Base-by-base conservation (phyloP, 306 rosid genomes). In the Trifolium fragiferum region DNA sequence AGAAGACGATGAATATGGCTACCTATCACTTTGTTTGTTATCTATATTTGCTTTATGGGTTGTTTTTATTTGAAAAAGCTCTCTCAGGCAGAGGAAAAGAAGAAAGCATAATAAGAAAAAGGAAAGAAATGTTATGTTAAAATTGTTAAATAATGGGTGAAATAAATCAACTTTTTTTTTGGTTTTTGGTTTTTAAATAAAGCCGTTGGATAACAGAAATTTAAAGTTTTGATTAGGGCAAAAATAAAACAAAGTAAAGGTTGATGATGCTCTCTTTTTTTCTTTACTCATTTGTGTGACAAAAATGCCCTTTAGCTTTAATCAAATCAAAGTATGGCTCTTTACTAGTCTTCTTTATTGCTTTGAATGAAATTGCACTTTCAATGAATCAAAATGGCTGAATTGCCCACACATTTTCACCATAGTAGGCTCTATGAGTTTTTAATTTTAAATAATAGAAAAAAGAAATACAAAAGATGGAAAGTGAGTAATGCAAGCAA, bases 221-320 rank as follows among this genome's bases (percentile, higher is more conserved):
- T 87, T 92, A 82, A 90, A 89, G 88, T 80, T 58, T 14, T 66
- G 81, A 83, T 86, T 87, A 85, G 86, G 80, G 86, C 76, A 74
- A 81, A 66, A 75, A 77, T 77, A 60, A 13, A 60, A 7, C 7
- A 25, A 81, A 84, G 86, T 71, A 84, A 85, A 88, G 89, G 57
- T 72, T 82, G 83, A 81, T 85, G 91, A 57, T 57, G 16, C 63
- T 57, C 15, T 53, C 60, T 87, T 83, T 37, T n/a, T 79, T 78
- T 66, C 41, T 81, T 77, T 83, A 66, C 81, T 83, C 79, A 60
- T 81, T 86, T 71, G 57, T 71, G 63, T 84, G 94, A 84, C 98
- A 87, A 90, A 79, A 89, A 72, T 90, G 82, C 87, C 94, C 94
- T 86, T 87, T 87, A 79, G 88, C 98, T 92, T 88, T 92, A 88